Percentiles rank a stretch among this genome's conserved stretches.
These are phyloP conservation scores for Oryza longistaminata DNA, from an alignment of 176 grass and related monocot genomes.

Conservation along the genomic window DNA sequence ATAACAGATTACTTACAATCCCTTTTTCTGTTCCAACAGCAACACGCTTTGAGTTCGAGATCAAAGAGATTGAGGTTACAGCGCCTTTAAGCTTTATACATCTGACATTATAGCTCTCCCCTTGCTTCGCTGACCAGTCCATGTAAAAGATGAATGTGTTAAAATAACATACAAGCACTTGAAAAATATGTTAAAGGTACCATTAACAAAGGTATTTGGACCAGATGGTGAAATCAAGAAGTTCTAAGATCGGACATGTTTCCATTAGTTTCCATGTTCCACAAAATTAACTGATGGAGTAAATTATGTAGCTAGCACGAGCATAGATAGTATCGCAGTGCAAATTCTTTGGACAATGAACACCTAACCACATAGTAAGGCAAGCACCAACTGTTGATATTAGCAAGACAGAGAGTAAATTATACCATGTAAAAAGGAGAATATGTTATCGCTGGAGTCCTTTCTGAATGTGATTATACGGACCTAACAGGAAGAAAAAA, in stretches of 20 bases:
- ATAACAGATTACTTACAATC: constrained; percentile 63
- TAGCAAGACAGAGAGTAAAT: constrained; percentile 4
- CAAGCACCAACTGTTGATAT: constrained; percentile 14
- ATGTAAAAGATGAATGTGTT: constrained; percentile 11
- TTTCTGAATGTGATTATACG: constrained; percentile 80
- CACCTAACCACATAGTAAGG: constrained; percentile 6
- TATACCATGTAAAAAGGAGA: constrained; percentile 91
- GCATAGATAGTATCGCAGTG: neutral
- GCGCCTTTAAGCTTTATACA: constrained; percentile 82
- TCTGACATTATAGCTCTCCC: constrained; percentile 59
- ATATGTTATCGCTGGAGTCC: constrained; percentile 58
- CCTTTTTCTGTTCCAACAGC: constrained; percentile 89
- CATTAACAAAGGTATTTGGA: constrained; percentile 4
- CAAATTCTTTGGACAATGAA: neutral
- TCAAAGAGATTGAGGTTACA: constrained; percentile 49
- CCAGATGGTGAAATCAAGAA: constrained; percentile 12
- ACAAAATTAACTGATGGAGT: neutral
- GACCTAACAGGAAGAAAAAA: constrained; percentile 54
- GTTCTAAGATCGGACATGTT: neutral
- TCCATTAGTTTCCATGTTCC: constrained; percentile 14
- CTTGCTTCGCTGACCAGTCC: constrained; percentile 71
- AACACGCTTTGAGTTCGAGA: constrained; percentile 67
- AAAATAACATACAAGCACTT: constrained; percentile 19
- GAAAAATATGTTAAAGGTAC: constrained; percentile 1
- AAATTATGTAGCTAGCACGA: constrained; percentile 1